Evolutionary conservation across 139 green algal genomes (phyloP).

Genomic region (Micractinium conductrix): DNA sequence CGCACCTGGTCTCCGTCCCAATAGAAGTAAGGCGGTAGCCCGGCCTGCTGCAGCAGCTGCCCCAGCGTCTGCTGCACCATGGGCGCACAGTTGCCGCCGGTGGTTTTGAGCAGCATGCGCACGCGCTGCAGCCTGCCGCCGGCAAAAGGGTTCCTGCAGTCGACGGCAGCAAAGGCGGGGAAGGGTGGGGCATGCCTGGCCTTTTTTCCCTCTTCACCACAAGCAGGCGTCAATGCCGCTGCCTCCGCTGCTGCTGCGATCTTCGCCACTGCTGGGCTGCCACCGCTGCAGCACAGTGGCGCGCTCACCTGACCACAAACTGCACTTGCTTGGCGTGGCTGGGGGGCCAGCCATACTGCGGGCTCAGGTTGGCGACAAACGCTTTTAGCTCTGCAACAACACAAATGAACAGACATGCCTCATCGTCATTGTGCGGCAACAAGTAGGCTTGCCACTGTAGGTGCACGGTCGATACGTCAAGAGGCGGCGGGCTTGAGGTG

Average conservation of each 20-base stretch:
- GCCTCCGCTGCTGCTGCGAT: too few relatives aligned
- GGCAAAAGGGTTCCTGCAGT: background rate
- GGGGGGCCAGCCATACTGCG: background rate
- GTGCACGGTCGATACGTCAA: too few relatives aligned
- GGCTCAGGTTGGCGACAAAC: background rate
- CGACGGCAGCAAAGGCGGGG: background rate
- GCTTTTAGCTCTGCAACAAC: too few relatives aligned
- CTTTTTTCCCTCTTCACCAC: too few relatives aligned
- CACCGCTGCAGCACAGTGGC: background rate
- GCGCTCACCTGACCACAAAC: conserved; percentile 4
- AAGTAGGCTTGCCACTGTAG: too few relatives aligned
- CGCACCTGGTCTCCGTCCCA: conserved; percentile 22
- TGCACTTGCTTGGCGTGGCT: background rate
- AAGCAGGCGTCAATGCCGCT: background rate
- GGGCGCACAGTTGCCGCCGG: conserved; percentile 9
- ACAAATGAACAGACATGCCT: too few relatives aligned
- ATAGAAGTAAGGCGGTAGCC: conserved; percentile 18
- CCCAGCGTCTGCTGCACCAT: background rate
- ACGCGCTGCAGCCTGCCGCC: conserved; percentile 8
- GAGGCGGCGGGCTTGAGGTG: too few relatives aligned
- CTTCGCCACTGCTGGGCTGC: too few relatives aligned
- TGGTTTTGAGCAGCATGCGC: conserved; percentile 22
- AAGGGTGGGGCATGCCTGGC: too few relatives aligned
- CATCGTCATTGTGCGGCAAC: too few relatives aligned
- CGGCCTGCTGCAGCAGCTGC: conserved; percentile 12